Base-by-base conservation (phyloP, 2,329 filamentous ascomycete genomes). In the Pseudomassariella vexata region DNA sequence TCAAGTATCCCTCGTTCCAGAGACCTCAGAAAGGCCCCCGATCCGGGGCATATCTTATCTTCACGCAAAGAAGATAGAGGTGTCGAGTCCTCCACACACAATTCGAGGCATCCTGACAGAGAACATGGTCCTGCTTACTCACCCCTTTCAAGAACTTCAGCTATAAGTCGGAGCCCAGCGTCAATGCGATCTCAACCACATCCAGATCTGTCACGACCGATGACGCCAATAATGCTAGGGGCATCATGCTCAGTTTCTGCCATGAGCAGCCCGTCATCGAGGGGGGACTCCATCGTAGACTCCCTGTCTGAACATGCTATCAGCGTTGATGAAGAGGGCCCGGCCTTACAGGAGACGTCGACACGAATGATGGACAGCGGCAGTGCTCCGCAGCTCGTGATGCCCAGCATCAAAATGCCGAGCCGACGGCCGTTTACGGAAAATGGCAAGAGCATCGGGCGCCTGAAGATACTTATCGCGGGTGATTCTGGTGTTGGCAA, bases 381-480 rank as follows among this genome's bases (percentile, higher is more conserved):
- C 28, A 66, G 56, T 39, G 69, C 66, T 24, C 82, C 83, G 16
- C 89, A 96, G 57, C 72, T 98, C n/a, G 85, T 98, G 38, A 98
- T 98, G 92, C 92, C 92, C 5, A 95, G 88, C 51, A 82, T 98
- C 48, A 80, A 77, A 40, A 92, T 98, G 76, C 90, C 92, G 4
- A 84, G 78, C 39, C 79, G 92, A 30, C 74, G 88, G 31, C 89
- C 89, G 0, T 96, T 96, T 56, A 95, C 92, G 0, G 78, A 84
- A n/a, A 74, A 75, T 28, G 92, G 92, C 11, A 90, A 83, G 61
- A 73, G 72, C 20, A 74, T 96, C 55, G 90, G 90, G 2, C 81
- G 86, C 47, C 67, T 96, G 34, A 96, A 94, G 62, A 66, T 96
- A n/a, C 67, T 96, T 42, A 68, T 96, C 34, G 83, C 87, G 31